Base-by-base conservation (phyloP, 495 filamentous ascomycete species). In the Lasiosphaeria miniovina region DNA sequence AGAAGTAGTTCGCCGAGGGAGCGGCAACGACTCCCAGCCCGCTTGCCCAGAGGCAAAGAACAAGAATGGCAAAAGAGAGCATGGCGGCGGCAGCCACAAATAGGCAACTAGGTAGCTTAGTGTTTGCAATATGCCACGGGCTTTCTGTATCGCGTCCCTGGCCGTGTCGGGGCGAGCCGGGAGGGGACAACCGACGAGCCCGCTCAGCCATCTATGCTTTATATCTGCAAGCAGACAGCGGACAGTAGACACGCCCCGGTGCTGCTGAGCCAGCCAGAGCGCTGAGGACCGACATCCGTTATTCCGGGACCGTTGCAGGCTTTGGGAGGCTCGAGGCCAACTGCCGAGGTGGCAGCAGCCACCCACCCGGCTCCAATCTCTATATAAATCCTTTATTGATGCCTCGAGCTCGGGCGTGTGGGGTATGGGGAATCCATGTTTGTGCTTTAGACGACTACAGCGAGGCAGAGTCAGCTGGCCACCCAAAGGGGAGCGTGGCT, bases 1-100 rank as follows among this genome's bases (percentile, higher is more conserved):
- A 88, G 69, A 83, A 88, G 72, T 78, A 87, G 49, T 14, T 58
- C 51, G 48, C 59, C 24, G 59, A 11, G 15, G 43, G 43, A 1
- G 43, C 43, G 43, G 43, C 43, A 46, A n/a, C 12, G 5, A 46
- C 43, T 2, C 15, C 8, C 4, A 46, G 24, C 24, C 24, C 49
- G 32, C 6, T 32, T n/a, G 32, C 49, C 32, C n/a, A 32, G 32
- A 51, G 49, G 49, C 10, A 2, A 1, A 51, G 49, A 35, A 35
- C 4, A 35, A 51, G 49, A 17, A 24, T 10, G 49, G 49, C 32
- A 32, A 51, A 51, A 24, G 24, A 51, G 4, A 51, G n/a, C 49
- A 51, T 51, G 5, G 32, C 32, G 49, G 43, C 43, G 43, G 15
- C 5, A 11, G 4, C 15, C 1, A 9, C 0, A 41, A n/a, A n/a